Conservation (phyloP, 192 early-diverging fungal species). For the Coemansia umbellata region DNA sequence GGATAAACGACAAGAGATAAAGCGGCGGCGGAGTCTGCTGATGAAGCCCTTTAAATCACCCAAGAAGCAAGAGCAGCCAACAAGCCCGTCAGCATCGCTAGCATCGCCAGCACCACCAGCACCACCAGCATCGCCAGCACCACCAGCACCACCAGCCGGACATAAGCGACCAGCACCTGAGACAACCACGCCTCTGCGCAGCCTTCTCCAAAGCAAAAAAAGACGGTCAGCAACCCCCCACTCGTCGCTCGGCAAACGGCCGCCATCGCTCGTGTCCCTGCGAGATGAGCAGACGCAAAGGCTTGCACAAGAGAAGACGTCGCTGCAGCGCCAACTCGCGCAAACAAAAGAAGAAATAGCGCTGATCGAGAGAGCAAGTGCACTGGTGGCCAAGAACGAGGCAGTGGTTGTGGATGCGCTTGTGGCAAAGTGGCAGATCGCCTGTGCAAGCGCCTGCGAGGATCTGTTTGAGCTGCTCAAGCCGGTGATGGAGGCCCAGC, state of each 20-base stretch:
- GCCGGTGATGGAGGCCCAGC: conserved; percentile 36
- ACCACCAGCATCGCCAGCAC: not conserved
- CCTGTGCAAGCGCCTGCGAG: conserved; percentile 29
- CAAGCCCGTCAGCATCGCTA: conserved; percentile 3
- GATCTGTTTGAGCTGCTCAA: conserved; percentile 40
- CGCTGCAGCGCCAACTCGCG: conserved; percentile 16
- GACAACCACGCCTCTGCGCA: conserved; percentile 6
- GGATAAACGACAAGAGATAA: not conserved
- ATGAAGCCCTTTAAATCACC: conserved; percentile 47
- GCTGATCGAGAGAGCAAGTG: conserved; percentile 22
- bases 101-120: not conserved
- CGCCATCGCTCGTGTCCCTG: not conserved
- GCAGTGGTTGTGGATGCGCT: conserved; percentile 18
- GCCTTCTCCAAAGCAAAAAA: not conserved
- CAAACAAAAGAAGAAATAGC: conserved; percentile 14
- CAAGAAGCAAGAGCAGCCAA: too few relatives aligned
- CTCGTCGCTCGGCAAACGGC: not conserved
- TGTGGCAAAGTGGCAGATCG: conserved; percentile 37
- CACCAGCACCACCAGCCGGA: not conserved
- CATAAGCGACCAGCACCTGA: not conserved
- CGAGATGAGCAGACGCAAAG: conserved; percentile 7
- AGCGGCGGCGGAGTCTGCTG: conserved; percentile 20
- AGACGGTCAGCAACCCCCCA: not conserved
- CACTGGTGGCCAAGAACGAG: conserved; percentile 20
- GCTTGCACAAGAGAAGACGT: conserved; percentile 17